Evolutionary conservation across 129 eudicot species (phyloP).

Genomic region (Deinandra increscens): DNA sequence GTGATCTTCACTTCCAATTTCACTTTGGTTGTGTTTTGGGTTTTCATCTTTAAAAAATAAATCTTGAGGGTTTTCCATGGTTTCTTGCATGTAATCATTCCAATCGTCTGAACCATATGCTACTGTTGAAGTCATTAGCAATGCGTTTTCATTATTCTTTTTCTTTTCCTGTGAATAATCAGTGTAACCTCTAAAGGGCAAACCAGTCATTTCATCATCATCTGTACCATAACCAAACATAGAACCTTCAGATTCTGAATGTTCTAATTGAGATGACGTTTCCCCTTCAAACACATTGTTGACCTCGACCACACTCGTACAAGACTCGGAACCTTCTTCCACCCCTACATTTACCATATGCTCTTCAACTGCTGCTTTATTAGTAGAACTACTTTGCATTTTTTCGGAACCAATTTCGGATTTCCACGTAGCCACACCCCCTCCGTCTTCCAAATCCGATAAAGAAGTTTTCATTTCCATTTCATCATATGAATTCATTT

Average conservation of each 20-base stretch:
- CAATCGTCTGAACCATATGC: slow-evolving; percentile 87
- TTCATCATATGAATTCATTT: slow-evolving; percentile 27
- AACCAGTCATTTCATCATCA: slow-evolving; percentile 42
- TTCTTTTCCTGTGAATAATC: slow-evolving; percentile 24
- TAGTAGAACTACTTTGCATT: slow-evolving; percentile 21
- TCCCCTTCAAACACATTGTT: slow-evolving; percentile 39
- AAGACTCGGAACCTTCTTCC: slow-evolving; percentile 25
- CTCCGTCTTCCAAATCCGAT: slow-evolving; percentile 30
- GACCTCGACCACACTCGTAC: slow-evolving; percentile 30
- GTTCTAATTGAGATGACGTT: slow-evolving; percentile 57
- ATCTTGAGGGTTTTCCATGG: slow-evolving; percentile 39
- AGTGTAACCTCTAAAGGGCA: slow-evolving; percentile 22
- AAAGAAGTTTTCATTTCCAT: slow-evolving; percentile 29
- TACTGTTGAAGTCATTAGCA: slow-evolving; percentile 62
- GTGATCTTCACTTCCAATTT: slow-evolving; percentile 28
- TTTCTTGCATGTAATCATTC: slow-evolving; percentile 74
- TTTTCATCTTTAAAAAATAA: slow-evolving; percentile 38
- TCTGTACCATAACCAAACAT: slow-evolving; percentile 69
- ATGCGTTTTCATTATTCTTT: slow-evolving; percentile 29
- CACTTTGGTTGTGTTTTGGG: slow-evolving; percentile 30
- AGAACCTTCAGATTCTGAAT: slow-evolving; percentile 85
- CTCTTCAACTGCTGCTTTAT: background rate
- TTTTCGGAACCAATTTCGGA: slow-evolving; percentile 6
- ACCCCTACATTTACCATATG: slow-evolving; percentile 15
- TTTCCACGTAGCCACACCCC: slow-evolving; percentile 34